Conservation (phyloP, 148 eudicot genomes). For the Heliamphora exappendiculata region DNA sequence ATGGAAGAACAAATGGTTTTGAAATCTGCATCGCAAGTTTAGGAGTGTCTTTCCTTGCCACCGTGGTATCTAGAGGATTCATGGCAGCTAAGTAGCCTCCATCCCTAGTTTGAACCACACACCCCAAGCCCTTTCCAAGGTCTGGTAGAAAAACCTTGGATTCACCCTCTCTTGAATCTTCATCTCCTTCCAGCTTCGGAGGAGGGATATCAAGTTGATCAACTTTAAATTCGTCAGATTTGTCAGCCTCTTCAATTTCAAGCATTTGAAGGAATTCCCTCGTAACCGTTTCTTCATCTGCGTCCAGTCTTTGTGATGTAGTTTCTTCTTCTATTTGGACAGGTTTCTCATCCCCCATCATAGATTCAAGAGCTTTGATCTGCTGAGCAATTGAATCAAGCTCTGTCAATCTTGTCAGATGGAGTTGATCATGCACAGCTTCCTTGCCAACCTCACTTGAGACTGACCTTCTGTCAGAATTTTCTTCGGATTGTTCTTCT, state of each 20-base stretch:
- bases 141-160: constrained; percentile 60
- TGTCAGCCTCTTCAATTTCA: constrained; percentile 37
- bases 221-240: constrained; percentile 13
- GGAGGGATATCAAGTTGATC: constrained; percentile 21
- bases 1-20: constrained; percentile 57
- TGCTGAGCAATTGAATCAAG: constrained; percentile 90
- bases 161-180: constrained; percentile 34
- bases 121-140: constrained; percentile 88
- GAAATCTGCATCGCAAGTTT: constrained; percentile 89
- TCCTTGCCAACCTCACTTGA: constrained; percentile 89
- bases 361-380: constrained; percentile 83
- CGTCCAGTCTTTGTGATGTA: constrained; percentile 52
- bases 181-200: constrained; percentile 20
- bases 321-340: constrained; percentile 40
- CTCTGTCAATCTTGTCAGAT: constrained; percentile 58
- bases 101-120: constrained; percentile 75
- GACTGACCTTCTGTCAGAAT: constrained; percentile 41
- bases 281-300: constrained; percentile 84
- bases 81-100: constrained; percentile 78
- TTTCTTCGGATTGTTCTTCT: constrained; percentile 42
- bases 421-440: constrained; percentile 62
- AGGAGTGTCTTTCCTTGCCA: constrained; percentile 61
- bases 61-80: constrained; percentile 58
- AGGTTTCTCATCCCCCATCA: constrained; percentile 53
- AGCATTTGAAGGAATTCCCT: constrained; percentile 86